Evolutionary conservation across 1,284 basidiomycete genomes (phyloP).

Genomic region (Tilletiaria anomala): DNA sequence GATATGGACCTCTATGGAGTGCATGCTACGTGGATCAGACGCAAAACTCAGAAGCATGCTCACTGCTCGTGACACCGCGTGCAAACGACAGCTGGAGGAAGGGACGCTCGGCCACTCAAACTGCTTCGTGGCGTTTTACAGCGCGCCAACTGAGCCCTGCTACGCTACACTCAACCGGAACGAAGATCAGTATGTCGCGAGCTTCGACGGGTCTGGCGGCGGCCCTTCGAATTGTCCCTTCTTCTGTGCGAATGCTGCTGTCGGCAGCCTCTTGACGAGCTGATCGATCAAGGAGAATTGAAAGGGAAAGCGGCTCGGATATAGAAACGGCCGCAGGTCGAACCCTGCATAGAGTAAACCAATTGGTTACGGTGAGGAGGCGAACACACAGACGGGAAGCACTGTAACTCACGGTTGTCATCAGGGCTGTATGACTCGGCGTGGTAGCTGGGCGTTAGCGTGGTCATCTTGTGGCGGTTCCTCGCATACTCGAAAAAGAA

Average conservation of each 20-base stretch:
- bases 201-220: too few relatives aligned
- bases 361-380: background rate
- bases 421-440: constrained; percentile 93
- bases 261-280: constrained; percentile 46
- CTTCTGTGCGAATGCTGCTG: background rate
- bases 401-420: constrained; percentile 62
- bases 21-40: too few relatives aligned
- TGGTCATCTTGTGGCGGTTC: constrained; percentile 99
- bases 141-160: too few relatives aligned
- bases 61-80: too few relatives aligned
- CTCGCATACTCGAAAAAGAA: constrained; percentile 96
- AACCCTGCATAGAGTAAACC: constrained; percentile 51
- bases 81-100: too few relatives aligned
- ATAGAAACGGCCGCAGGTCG: constrained; percentile 88
- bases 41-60: too few relatives aligned
- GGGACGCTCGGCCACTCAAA: too few relatives aligned
- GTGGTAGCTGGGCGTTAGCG: constrained; percentile 87
- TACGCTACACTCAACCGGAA: too few relatives aligned
- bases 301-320: constrained; percentile 83
- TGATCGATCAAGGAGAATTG: constrained; percentile 91
- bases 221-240: too few relatives aligned
- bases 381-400: background rate
- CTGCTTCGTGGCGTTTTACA: too few relatives aligned
- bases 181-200: too few relatives aligned
- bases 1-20: too few relatives aligned